Percentiles rank a stretch among this genome's conserved stretches.
phyloP scores from a whole-genome alignment of 139 green algal species.

The Chlamydomonas sphaeroides region DNA sequence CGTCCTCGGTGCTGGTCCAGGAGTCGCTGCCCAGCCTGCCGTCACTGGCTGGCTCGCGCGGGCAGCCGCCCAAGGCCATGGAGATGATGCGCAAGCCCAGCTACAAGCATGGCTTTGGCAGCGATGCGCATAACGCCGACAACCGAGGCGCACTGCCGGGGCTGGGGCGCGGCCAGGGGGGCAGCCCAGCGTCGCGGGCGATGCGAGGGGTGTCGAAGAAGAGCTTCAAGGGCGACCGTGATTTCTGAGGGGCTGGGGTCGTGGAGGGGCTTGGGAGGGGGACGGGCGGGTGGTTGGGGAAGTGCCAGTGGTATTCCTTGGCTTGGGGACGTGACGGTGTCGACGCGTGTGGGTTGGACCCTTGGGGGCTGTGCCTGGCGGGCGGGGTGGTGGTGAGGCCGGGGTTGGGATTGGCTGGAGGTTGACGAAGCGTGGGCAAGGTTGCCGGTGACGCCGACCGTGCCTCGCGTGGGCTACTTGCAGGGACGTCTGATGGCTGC shows the following conservation, averaged over 20 bases:
- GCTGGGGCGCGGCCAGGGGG: not conserved
- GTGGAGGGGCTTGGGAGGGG: too few relatives aligned
- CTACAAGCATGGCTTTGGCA: not conserved
- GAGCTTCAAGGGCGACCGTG: constrained; percentile 8
- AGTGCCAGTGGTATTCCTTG: too few relatives aligned
- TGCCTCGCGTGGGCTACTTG: too few relatives aligned
- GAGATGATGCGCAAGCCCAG: constrained; percentile 1
- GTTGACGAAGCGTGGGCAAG: too few relatives aligned
- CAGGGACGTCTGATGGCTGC: too few relatives aligned
- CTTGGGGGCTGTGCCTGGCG: too few relatives aligned
- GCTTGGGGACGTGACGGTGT: too few relatives aligned
- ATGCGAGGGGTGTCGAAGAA: not conserved
- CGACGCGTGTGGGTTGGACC: too few relatives aligned
- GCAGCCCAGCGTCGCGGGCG: not conserved
- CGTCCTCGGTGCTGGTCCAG: not conserved
- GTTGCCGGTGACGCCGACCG: too few relatives aligned
- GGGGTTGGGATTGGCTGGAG: too few relatives aligned
- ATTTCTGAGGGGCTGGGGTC: constrained; percentile 10
- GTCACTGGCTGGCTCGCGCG: not conserved
- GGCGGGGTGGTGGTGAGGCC: too few relatives aligned
- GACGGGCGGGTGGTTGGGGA: too few relatives aligned
- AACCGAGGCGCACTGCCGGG: not conserved
- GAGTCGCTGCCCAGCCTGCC: constrained; percentile 18
- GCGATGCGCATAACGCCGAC: not conserved
- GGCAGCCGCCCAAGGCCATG: constrained; percentile 16